Evolutionary conservation across 2,329 filamentous ascomycete species (phyloP).

Genomic region (Magnaporthiopsis poae): DNA sequence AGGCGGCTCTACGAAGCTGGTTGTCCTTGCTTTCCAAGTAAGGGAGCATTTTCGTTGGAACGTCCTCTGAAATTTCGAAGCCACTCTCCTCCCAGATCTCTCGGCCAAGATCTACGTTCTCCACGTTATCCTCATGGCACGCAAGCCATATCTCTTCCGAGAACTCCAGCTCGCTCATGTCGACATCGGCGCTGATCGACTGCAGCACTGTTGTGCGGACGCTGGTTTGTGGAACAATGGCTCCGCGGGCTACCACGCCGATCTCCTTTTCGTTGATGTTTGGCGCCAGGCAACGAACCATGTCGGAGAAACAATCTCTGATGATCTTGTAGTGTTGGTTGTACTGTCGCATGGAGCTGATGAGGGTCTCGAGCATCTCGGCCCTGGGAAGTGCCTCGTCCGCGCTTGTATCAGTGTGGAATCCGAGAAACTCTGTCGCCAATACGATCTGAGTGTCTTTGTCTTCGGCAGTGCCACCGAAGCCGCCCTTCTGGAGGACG

Average conservation of each 20-base stretch:
- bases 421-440: conserved; percentile 77
- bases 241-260: conserved; percentile 62
- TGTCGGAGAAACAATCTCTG: conserved; percentile 82
- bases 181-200: conserved; percentile 81
- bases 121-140: conserved; percentile 79
- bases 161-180: conserved; percentile 76
- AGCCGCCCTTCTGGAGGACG: conserved; percentile 68
- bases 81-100: conserved; percentile 95
- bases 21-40: conserved; percentile 73
- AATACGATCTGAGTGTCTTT: conserved; percentile 82
- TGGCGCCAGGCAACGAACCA: conserved; percentile 72
- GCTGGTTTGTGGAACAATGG: conserved; percentile 66
- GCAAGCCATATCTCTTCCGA: conserved; percentile 89
- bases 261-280: conserved; percentile 70
- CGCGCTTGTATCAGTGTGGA: conserved; percentile 72
- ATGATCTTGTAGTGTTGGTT: conserved; percentile 89
- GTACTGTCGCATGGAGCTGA: conserved; percentile 77
- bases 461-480: conserved; percentile 64
- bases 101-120: conserved; percentile 72
- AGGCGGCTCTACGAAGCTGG: conserved; percentile 74
- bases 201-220: conserved; percentile 80
- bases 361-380: conserved; percentile 61
- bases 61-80: conserved; percentile 57
- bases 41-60: conserved; percentile 58
- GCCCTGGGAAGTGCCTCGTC: conserved; percentile 67